These are phyloP conservation scores for Fusarium protoensiforme DNA, from an alignment of 2,329 filamentous ascomycete genomes.

Conservation along the genomic window DNA sequence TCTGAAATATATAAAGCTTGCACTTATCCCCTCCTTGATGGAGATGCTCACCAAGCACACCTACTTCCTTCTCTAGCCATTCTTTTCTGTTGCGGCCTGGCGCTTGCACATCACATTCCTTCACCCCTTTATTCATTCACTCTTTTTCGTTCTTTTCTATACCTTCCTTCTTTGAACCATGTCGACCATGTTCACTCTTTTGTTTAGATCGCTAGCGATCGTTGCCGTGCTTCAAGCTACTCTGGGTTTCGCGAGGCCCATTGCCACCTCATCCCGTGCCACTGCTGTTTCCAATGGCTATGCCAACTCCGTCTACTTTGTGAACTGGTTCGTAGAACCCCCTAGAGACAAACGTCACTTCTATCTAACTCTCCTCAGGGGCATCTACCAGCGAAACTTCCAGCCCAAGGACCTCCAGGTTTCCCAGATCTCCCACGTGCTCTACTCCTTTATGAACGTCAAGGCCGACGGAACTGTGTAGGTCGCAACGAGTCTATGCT, in stretches of 20 bases:
- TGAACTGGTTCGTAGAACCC: constrained; percentile 16
- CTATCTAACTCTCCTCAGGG: constrained; percentile 28
- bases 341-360: constrained; percentile 57
- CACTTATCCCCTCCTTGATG: not conserved
- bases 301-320: constrained; percentile 26
- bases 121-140: not conserved
- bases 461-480: constrained; percentile 77
- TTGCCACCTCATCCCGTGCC: not conserved
- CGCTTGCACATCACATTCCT: constrained; percentile 16
- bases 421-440: constrained; percentile 76
- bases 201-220: constrained; percentile 41
- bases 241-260: constrained; percentile 36
- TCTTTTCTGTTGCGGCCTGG: constrained; percentile 26
- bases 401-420: constrained; percentile 40
- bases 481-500: constrained; percentile 31
- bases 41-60: not conserved
- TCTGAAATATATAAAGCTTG: constrained; percentile 1
- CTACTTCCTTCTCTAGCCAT: constrained; percentile 13
- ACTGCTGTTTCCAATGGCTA: constrained; percentile 36
- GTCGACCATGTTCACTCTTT: constrained; percentile 40
- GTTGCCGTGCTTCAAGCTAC: constrained; percentile 41
- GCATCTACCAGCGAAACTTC: constrained; percentile 33
- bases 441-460: constrained; percentile 86
- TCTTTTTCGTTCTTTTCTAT: not conserved
- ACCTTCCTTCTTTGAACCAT: not conserved